Percentiles rank a stretch among this genome's conserved stretches.
Evolutionary conservation across 192 early-diverging fungal species (phyloP).

Genomic region (Rhizophagus prolifer): DNA sequence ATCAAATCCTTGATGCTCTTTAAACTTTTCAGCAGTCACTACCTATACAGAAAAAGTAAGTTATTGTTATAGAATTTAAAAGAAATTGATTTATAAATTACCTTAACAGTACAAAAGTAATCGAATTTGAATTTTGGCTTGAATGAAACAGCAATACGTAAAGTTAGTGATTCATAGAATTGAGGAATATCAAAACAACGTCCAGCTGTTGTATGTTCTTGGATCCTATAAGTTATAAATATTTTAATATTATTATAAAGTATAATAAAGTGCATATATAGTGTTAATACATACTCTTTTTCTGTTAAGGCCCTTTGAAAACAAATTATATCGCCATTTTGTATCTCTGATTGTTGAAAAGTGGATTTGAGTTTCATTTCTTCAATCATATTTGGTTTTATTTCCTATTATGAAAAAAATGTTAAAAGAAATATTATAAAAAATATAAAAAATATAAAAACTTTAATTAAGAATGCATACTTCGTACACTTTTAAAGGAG

Average conservation of each 20-base stretch:
- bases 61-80: too few species aligned
- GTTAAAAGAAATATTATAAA: neutral
- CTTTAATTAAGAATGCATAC: constrained; percentile 24
- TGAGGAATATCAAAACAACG: too few species aligned
- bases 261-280: too few species aligned
- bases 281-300: constrained; percentile 42
- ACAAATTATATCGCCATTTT: constrained; percentile 92
- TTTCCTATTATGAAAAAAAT: constrained; percentile 58
- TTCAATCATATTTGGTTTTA: constrained; percentile 93
- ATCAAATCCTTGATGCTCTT: constrained; percentile 81
- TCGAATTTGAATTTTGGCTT: too few species aligned
- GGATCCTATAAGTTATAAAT: too few species aligned
- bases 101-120: too few species aligned
- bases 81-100: too few species aligned
- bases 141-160: too few species aligned
- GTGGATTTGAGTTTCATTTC: constrained; percentile 60
- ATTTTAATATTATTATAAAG: too few species aligned
- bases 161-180: too few species aligned
- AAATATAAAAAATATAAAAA: neutral
- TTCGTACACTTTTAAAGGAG: constrained; percentile 67
- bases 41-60: too few species aligned
- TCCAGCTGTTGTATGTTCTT: too few species aligned
- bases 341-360: constrained; percentile 78
- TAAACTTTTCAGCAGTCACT: constrained; percentile 44
- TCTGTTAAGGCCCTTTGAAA: constrained; percentile 63